These are phyloP conservation scores for Tagetes erecta DNA, from an alignment of 129 eudicot species.

Conservation along the genomic window DNA sequence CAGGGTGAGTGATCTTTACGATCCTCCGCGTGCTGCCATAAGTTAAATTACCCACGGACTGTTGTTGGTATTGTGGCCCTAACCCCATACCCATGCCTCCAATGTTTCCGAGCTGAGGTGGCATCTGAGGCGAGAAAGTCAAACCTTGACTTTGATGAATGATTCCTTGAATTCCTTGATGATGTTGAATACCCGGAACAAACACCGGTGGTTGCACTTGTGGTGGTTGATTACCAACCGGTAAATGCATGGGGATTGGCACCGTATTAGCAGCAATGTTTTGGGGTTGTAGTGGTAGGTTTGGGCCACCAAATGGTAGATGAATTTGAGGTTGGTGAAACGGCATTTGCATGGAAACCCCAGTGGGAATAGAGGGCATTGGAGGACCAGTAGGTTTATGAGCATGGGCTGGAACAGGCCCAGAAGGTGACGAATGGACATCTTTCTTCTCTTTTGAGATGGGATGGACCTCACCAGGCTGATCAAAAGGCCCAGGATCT, in stretches of 20 bases:
- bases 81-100: slow-evolving; percentile 57
- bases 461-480: slow-evolving; percentile 48
- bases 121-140: slow-evolving; percentile 60
- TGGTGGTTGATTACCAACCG: slow-evolving; percentile 51
- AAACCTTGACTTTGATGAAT: slow-evolving; percentile 75
- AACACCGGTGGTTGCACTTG: slow-evolving; percentile 57
- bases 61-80: slow-evolving; percentile 56
- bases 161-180: slow-evolving; percentile 48
- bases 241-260: slow-evolving; percentile 62
- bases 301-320: slow-evolving; percentile 69
- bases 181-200: slow-evolving; percentile 66
- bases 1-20: slow-evolving; percentile 95
- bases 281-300: slow-evolving; percentile 72
- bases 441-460: slow-evolving; percentile 54
- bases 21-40: slow-evolving; percentile 50
- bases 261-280: slow-evolving; percentile 50
- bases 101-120: slow-evolving; percentile 66
- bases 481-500: slow-evolving; percentile 41
- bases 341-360: slow-evolving; percentile 56
- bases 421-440: slow-evolving; percentile 30
- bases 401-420: slow-evolving; percentile 39
- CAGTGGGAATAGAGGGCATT: slow-evolving; percentile 31
- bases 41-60: slow-evolving; percentile 47
- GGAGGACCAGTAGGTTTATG: slow-evolving; percentile 65
- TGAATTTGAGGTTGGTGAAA: slow-evolving; percentile 66